Evolutionary conservation across 1,284 basidiomycete genomes (phyloP).

Genomic region (Heliocybe sulcata): DNA sequence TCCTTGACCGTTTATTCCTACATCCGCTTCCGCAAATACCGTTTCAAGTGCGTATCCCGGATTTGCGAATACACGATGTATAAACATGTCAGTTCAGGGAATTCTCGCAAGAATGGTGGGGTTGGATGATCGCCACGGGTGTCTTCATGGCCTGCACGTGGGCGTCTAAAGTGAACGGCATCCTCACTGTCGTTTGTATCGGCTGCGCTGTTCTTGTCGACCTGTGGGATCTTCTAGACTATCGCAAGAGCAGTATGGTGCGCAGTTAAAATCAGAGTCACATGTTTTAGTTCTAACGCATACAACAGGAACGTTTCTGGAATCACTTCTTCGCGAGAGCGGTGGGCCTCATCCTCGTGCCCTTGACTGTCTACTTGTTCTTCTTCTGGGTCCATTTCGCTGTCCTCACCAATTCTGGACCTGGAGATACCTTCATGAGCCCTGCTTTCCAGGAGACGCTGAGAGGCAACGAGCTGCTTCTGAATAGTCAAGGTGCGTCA

Average conservation of each 20-base stretch:
- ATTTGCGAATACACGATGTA: slow-evolving; percentile 2
- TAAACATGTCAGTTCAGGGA: slow-evolving; percentile 40
- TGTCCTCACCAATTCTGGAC: slow-evolving; percentile 84
- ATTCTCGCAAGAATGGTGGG: slow-evolving; percentile 90
- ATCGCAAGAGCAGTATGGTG: slow-evolving; percentile 83
- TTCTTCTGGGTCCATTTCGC: slow-evolving; percentile 98
- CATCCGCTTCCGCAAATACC: slow-evolving; percentile 91
- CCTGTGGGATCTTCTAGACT: slow-evolving; percentile 92
- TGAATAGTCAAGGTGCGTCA: slow-evolving; percentile 78
- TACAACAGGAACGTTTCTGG: slow-evolving; percentile 91
- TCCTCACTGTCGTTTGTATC: slow-evolving; percentile 87
- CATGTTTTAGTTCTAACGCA: too few species aligned
- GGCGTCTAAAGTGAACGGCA: slow-evolving; percentile 97
- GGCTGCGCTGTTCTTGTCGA: slow-evolving; percentile 91
- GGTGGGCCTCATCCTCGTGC: slow-evolving; percentile 83
- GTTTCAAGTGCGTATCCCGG: slow-evolving; percentile 63
- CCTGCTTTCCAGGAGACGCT: slow-evolving; percentile 97
- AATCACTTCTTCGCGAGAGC: slow-evolving; percentile 87
- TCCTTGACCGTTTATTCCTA: slow-evolving; percentile 92
- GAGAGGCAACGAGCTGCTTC: slow-evolving; percentile 83
- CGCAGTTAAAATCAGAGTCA: too few species aligned
- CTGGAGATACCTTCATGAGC: slow-evolving; percentile 97
- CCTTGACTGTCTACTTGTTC: slow-evolving; percentile 86
- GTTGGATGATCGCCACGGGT: slow-evolving; percentile 89
- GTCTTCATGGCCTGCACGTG: slow-evolving; percentile 92